A percentile compares a stretch with the other conserved stretches of the same genome.
phyloP scores from a whole-genome alignment of 345 rosid species.

The Syzygium aqueum region DNA sequence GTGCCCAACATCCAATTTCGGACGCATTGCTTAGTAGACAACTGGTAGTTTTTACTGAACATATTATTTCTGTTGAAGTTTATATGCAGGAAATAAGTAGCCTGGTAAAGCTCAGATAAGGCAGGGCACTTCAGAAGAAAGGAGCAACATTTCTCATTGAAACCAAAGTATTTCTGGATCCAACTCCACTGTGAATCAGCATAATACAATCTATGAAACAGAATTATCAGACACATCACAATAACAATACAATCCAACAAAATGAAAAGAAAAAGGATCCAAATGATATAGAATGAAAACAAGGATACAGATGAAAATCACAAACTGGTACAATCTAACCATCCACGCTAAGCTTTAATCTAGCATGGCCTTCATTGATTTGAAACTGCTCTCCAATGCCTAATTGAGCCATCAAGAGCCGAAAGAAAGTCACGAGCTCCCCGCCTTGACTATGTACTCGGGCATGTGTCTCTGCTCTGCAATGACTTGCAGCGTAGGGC shows the following conservation, averaged over 20 bases:
- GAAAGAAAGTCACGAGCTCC: slow-evolving; percentile 43
- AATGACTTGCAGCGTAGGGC: slow-evolving; percentile 48
- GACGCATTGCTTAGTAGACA: rapidly evolving
- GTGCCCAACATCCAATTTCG: neutral
- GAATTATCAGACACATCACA: neutral
- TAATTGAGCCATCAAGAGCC: slow-evolving; percentile 68
- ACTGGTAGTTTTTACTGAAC: neutral
- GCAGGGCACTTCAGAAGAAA: neutral
- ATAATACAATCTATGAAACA: neutral
- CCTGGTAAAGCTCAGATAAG: neutral
- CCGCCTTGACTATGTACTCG: slow-evolving; percentile 48
- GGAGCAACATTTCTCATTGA: neutral
- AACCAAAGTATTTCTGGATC: neutral
- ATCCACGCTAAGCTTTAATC: slow-evolving; percentile 33
- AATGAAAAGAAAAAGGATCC: neutral
- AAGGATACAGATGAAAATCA: neutral
- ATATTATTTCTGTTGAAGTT: neutral
- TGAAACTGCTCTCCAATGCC: slow-evolving; percentile 44
- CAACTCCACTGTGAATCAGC: neutral
- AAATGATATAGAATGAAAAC: neutral
- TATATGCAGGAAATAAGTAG: neutral
- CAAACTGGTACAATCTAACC: neutral
- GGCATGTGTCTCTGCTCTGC: slow-evolving; percentile 41
- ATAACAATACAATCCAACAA: neutral
- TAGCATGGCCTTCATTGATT: slow-evolving; percentile 40